Evolutionary conservation across 2,329 filamentous ascomycete species (phyloP), one percentile per base, ranked within the genome.

Genomic region (Xylariaceae sp.): DNA sequence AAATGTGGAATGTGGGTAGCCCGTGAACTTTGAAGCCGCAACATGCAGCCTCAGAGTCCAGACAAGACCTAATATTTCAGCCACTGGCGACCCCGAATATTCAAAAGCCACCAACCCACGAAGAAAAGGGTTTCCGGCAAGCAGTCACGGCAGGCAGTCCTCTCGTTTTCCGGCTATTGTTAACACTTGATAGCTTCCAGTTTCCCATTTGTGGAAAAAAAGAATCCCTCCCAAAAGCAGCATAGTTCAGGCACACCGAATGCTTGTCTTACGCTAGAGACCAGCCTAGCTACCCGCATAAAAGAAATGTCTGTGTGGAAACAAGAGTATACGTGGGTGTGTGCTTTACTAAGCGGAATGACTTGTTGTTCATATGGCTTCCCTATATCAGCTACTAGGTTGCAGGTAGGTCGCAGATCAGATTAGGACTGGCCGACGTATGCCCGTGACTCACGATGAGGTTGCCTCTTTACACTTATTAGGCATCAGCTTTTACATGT

Each of bases 381-480:
- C 55, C 56, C 45, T 45, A 55, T 41, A 49, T 5, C 46, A 26
- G 40, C 24, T 28, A 23, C 14, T 26, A 8, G 51, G 50, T 46
- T 21, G 56, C 56, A 54, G 50, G 7, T 31, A 50, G 50, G 56
- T 51, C 51, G 56, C 56, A 58, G 28, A 43, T 50, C 33, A 21
- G 7, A 40, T 17, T 4, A 37, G 3, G 34, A 36, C 33, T 44
- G 36, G 33, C 52, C 34, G 53, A 49, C 53, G 48, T 52, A 26
- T 49, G 24, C 11, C 39, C 39, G 53, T 62, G 59, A 62, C 52
- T 59, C 59, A 62, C 17, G n/a, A 50, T 62, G 59, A 62, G 52
- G 47, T 62, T 53, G 47, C 44, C 39, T 50, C 33, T 39, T 34
- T 34, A 46, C 29, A 41, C 43, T 19, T 26, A 19, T 62, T 59